Conservation (phyloP, 2,329 filamentous ascomycete species). For the Xylariaceae sp. region DNA sequence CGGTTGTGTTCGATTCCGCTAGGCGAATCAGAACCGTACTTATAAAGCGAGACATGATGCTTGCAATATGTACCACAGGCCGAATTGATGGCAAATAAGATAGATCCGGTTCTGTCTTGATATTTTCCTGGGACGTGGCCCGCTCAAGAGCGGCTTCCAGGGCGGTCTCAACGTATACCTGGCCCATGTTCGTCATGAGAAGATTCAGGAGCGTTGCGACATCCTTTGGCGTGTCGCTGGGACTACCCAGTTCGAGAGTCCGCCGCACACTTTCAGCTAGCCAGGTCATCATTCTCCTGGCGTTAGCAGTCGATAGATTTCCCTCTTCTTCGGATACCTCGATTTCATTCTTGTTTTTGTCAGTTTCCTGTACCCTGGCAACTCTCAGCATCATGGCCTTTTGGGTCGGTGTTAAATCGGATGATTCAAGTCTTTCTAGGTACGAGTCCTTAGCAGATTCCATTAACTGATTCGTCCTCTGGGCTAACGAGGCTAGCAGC, state of each 20-base stretch:
- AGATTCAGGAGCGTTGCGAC: conserved; percentile 80
- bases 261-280: conserved; percentile 90
- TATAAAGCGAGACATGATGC: conserved; percentile 90
- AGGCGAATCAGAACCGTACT: conserved; percentile 85
- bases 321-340: conserved; percentile 91
- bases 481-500: conserved; percentile 87
- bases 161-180: conserved; percentile 68
- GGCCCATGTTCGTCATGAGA: conserved; percentile 80
- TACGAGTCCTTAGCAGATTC: conserved; percentile 88
- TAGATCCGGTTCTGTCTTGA: conserved; percentile 82
- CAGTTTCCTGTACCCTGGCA: conserved; percentile 74
- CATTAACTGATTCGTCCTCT: conserved; percentile 83
- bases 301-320: conserved; percentile 72
- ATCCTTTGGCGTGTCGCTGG: conserved; percentile 88
- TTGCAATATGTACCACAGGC: conserved; percentile 80
- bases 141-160: conserved; percentile 68
- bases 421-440: conserved; percentile 80
- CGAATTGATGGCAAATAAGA: conserved; percentile 75
- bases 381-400: conserved; percentile 87
- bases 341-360: conserved; percentile 75
- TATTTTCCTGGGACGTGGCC: conserved; percentile 70
- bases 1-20: conserved; percentile 83
- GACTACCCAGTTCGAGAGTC: conserved; percentile 83
- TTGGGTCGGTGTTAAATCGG: conserved; percentile 81
- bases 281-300: conserved; percentile 98